Evolutionary conservation across 352 stramenopile genomes (phyloP).

Genomic region (Thalassiosira mediterranea): DNA sequence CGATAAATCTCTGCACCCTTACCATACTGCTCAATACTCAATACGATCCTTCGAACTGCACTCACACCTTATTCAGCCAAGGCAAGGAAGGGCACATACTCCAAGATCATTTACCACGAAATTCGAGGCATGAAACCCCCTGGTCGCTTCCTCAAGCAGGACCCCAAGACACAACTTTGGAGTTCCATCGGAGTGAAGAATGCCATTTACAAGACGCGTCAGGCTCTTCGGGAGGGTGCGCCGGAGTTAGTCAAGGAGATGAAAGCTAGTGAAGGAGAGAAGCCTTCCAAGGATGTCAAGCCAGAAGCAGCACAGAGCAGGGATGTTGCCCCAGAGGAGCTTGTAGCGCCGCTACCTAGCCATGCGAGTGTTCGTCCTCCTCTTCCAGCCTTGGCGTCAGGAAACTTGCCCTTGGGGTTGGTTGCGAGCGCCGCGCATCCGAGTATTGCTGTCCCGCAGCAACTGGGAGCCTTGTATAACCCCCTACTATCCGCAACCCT

Average conservation of each 20-base stretch:
- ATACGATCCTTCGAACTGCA: neutral
- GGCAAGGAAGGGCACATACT: slow-evolving; percentile 70
- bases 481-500: too few species aligned
- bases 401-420: slow-evolving; percentile 2
- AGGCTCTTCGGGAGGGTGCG: slow-evolving; percentile 76
- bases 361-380: too few species aligned
- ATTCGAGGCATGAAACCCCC: slow-evolving; percentile 62
- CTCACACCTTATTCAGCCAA: slow-evolving; percentile 64
- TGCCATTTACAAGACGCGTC: slow-evolving; percentile 74
- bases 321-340: too few species aligned
- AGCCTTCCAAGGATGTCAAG: neutral
- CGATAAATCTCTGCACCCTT: neutral
- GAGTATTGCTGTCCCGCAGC: neutral
- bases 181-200: slow-evolving; percentile 82
- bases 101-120: slow-evolving; percentile 72
- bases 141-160: slow-evolving; percentile 78
- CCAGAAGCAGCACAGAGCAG: too few species aligned
- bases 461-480: slow-evolving; percentile 14
- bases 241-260: slow-evolving; percentile 73
- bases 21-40: neutral
- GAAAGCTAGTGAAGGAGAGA: slow-evolving; percentile 24
- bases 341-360: too few species aligned
- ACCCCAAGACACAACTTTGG: slow-evolving; percentile 73
- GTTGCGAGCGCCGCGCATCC: neutral
- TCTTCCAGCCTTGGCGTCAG: neutral